Conservation (phyloP, 805 yeast species). For the Nakazawaea populi region DNA sequence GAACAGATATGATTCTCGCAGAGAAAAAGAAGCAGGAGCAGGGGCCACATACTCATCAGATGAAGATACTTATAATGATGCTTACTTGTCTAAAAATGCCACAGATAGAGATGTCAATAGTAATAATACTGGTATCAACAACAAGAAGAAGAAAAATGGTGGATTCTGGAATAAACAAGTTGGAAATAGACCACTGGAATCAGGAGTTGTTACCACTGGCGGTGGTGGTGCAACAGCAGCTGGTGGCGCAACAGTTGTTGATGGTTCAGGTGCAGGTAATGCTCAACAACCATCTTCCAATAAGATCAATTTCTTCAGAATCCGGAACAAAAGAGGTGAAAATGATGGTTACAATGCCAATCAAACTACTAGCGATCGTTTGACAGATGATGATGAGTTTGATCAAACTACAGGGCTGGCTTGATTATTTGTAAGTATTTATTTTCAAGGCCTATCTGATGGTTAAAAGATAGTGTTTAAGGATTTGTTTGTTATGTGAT, state of each 20-base stretch:
- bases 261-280: not conserved
- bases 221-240: too few species aligned
- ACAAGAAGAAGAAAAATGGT: not conserved
- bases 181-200: not conserved
- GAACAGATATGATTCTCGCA: not conserved
- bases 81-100: not conserved
- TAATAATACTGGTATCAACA: not conserved
- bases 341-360: not conserved
- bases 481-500: too few species aligned
- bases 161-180: constrained; percentile 1
- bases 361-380: not conserved
- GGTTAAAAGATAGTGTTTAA: too few species aligned
- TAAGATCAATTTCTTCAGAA: constrained; percentile 9
- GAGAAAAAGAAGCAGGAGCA: not conserved
- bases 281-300: not conserved
- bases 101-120: not conserved
- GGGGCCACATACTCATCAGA: constrained; percentile 3
- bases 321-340: constrained; percentile 2
- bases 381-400: not conserved
- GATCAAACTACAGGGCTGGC: not conserved
- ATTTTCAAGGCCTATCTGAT: too few species aligned
- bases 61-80: constrained; percentile 3
- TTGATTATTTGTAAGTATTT: not conserved
- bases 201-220: not conserved
- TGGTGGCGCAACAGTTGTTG: not conserved